These are phyloP conservation scores for Hanseniaspora thailandica DNA, from an alignment of 805 yeast genomes.

Conservation along the genomic window DNA sequence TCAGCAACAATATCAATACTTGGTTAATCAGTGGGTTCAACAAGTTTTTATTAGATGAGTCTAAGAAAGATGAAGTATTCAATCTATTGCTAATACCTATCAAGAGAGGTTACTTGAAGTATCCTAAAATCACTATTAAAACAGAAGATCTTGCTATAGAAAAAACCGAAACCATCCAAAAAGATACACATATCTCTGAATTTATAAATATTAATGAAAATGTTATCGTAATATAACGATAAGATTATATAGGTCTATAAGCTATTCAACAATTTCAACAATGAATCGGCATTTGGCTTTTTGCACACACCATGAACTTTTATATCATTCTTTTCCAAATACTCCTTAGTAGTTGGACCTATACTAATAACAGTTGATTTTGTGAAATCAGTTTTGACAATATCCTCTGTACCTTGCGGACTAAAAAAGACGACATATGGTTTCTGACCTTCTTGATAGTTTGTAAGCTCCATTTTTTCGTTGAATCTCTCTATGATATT, in stretches of 20 bases:
- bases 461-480: slow-evolving; percentile 12
- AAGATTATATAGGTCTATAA: neutral
- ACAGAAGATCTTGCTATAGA: slow-evolving; percentile 22
- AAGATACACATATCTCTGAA: slow-evolving; percentile 1
- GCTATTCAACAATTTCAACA: slow-evolving; percentile 32
- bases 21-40: slow-evolving; percentile 77
- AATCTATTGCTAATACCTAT: slow-evolving; percentile 54
- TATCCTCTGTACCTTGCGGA: slow-evolving; percentile 70
- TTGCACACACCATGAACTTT: slow-evolving; percentile 51
- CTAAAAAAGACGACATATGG: slow-evolving; percentile 60
- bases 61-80: slow-evolving; percentile 21
- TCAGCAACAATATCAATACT: slow-evolving; percentile 35
- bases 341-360: slow-evolving; percentile 82
- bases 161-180: slow-evolving; percentile 2
- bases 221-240: slow-evolving; percentile 2
- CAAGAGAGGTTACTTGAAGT: slow-evolving; percentile 55
- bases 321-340: slow-evolving; percentile 41
- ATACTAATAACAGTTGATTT: slow-evolving; percentile 54
- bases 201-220: slow-evolving; percentile 11
- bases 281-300: slow-evolving; percentile 58
- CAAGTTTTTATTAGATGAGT: slow-evolving; percentile 34
- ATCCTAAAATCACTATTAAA: slow-evolving; percentile 51
- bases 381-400: slow-evolving; percentile 30
- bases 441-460: slow-evolving; percentile 40
- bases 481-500: slow-evolving; percentile 36